Evolutionary conservation across 768 basidiomycete species (phyloP), one percentile per base, ranked within the genome.

Genomic region (Gymnopilus junonius): DNA sequence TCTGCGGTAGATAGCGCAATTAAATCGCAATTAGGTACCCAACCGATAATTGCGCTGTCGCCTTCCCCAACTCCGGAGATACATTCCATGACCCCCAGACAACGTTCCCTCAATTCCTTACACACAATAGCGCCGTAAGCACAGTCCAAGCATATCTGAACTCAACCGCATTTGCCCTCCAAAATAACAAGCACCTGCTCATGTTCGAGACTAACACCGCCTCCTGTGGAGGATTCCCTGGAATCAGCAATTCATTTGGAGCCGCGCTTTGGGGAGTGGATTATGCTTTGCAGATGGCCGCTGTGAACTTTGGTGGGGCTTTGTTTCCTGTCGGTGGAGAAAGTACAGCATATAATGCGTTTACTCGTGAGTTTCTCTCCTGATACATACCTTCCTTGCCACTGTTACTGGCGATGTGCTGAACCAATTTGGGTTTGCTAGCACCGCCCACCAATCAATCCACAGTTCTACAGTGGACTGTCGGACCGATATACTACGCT

Each of bases 151-250:
- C 77, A 7, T 93, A 92, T 72, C 67, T 85, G 8, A 76, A 77
- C 54, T 82, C 85, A 0, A 78, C 84, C 0, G 63, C 64, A 55
- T 76, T 82, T 10, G 86, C 86, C 0, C 77, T 78, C 45, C 72
- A 73, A 0, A 68, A 69, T 4, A 71, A 74, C 1, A 83, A 83
- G 68, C 83, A 82, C 0, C 77, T 90, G 60, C 70, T 88, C 40
- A 89, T 91, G 87, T 83, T 90, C n/a, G n/a, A n/a, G 70, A 89
- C 87, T 6, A 90, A 90, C 68, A 85, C 85, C 0, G 88, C 87
- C 4, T 84, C 84, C 43, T 90, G 89, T 77, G 88, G 87, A 69
- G 89, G 89, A 14, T 87, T 90, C 70, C 76, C 84, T 8, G 89
- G 89, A 0, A 75, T 90, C 20, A 84, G 82, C 34, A 85, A 90